A percentile compares a stretch with the other conserved stretches of the same genome.
phyloP scores from a whole-genome alignment of 768 basidiomycete genomes.

The Tulasnella sp. region DNA sequence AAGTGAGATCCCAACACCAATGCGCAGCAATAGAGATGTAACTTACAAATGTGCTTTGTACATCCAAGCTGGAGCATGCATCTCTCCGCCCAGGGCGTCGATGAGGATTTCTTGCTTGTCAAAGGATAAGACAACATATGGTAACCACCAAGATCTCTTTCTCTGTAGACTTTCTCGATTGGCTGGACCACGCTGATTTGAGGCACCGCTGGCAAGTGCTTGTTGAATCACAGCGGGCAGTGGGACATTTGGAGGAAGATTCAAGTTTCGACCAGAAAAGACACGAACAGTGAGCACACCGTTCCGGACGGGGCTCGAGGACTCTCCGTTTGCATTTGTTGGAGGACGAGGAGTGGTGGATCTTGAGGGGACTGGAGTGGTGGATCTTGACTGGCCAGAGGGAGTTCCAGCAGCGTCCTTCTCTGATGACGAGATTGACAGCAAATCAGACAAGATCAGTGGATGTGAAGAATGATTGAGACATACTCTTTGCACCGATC shows the following conservation, averaged over 20 bases:
- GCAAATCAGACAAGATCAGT: too few species aligned
- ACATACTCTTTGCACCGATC: too few species aligned
- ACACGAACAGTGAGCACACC: slow-evolving; percentile 94
- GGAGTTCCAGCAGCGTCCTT: slow-evolving; percentile 64
- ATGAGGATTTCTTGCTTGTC: slow-evolving; percentile 95
- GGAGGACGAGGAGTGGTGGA: slow-evolving; percentile 56
- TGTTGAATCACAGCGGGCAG: slow-evolving; percentile 78
- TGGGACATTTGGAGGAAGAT: slow-evolving; percentile 60
- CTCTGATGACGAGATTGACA: too few species aligned
- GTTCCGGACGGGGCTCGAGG: slow-evolving; percentile 44
- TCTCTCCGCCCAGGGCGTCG: slow-evolving; percentile 92
- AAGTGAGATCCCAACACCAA: slow-evolving; percentile 15
- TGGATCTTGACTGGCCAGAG: slow-evolving; percentile 53
- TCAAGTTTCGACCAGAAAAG: slow-evolving; percentile 82
- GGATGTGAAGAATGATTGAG: too few species aligned
- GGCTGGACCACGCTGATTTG: slow-evolving; percentile 33
- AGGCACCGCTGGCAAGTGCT: slow-evolving; percentile 49
- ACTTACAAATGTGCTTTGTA: slow-evolving; percentile 90
- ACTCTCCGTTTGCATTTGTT: neutral
- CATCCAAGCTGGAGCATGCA: slow-evolving; percentile 84
- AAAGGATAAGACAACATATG: slow-evolving; percentile 94
- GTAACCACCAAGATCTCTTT: slow-evolving; percentile 91
- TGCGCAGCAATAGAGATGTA: neutral
- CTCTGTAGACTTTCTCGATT: slow-evolving; percentile 83
- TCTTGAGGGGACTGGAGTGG: slow-evolving; percentile 68